A percentile compares a stretch with the other conserved stretches of the same genome.
These are phyloP conservation scores for Diaporthe destruens DNA, from an alignment of 2,329 filamentous ascomycete genomes.

Conservation along the genomic window DNA sequence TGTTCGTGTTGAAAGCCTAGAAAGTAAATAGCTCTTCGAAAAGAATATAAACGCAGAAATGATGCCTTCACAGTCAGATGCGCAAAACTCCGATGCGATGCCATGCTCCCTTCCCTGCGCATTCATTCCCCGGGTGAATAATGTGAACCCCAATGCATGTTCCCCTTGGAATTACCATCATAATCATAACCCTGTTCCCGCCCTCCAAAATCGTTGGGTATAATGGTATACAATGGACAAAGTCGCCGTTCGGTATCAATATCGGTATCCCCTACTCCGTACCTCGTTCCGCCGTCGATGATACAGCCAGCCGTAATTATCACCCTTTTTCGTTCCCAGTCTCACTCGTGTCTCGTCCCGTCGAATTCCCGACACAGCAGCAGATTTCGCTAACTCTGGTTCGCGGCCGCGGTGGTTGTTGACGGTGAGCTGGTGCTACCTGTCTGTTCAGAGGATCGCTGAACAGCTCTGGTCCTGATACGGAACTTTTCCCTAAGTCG, in stretches of 20 bases:
- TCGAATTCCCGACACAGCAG: conserved; percentile 1
- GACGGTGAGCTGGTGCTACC: conserved; percentile 9
- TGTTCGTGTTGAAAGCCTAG: not conserved
- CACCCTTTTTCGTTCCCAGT: conserved; percentile 11
- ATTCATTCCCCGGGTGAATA: not conserved
- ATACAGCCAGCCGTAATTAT: conserved; percentile 27
- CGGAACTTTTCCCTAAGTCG: conserved; percentile 67
- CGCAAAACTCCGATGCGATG: conserved; percentile 25
- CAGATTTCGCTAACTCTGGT: not conserved
- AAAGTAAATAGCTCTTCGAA: not conserved
- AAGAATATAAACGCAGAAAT: conserved; percentile 12
- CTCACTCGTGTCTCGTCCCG: not conserved
- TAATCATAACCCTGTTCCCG: not conserved
- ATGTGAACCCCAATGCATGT: conserved; percentile 9
- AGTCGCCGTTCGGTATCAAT: conserved; percentile 18
- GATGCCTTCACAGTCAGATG: not conserved
- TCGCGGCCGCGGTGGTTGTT: conserved; percentile 27
- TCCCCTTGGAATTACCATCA: not conserved
- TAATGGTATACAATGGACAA: conserved; percentile 21
- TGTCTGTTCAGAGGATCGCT: conserved; percentile 34
- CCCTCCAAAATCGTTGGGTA: conserved; percentile 24
- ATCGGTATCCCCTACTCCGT: not conserved
- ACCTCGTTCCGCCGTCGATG: conserved; percentile 12
- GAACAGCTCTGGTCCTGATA: conserved; percentile 59
- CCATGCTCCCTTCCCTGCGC: conserved; percentile 5